phyloP scores from a whole-genome alignment of 768 basidiomycete genomes.

The Mrakia blollopis region DNA sequence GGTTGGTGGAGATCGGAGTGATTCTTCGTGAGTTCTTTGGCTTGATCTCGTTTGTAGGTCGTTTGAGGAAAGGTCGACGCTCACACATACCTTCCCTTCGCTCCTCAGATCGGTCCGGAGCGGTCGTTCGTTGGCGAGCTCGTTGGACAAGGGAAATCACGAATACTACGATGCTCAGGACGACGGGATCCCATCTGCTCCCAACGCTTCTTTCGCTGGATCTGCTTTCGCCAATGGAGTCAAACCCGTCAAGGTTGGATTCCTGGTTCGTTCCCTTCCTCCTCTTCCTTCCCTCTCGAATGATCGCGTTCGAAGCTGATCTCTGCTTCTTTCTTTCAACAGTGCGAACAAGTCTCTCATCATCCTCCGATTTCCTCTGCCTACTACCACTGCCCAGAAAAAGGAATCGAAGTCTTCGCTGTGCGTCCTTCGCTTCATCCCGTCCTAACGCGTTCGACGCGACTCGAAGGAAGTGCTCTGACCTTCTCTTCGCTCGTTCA shows the following conservation, averaged over 20 bases:
- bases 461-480: background rate
- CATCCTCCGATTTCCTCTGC: constrained; percentile 92
- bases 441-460: too few species aligned
- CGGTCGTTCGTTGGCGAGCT: background rate
- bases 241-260: constrained; percentile 59
- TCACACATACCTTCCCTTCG: background rate
- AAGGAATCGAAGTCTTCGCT: constrained; percentile 65
- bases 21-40: background rate
- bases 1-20: background rate
- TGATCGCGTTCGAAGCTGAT: background rate
- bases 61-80: background rate
- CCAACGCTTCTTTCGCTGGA: background rate
- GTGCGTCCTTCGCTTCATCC: constrained; percentile 32
- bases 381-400: constrained; percentile 68
- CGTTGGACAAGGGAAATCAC: background rate
- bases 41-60: background rate
- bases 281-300: background rate
- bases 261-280: constrained; percentile 48
- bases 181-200: background rate
- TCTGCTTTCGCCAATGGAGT: background rate
- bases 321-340: background rate
- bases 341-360: constrained; percentile 92
- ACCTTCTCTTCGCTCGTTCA: background rate
- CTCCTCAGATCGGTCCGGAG: constrained; percentile 15
- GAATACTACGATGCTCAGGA: constrained; percentile 14